A percentile compares a stretch with the other conserved stretches of the same genome.
phyloP scores from a whole-genome alignment of 2,329 filamentous ascomycete genomes.

The Colletotrichum zoysiae region DNA sequence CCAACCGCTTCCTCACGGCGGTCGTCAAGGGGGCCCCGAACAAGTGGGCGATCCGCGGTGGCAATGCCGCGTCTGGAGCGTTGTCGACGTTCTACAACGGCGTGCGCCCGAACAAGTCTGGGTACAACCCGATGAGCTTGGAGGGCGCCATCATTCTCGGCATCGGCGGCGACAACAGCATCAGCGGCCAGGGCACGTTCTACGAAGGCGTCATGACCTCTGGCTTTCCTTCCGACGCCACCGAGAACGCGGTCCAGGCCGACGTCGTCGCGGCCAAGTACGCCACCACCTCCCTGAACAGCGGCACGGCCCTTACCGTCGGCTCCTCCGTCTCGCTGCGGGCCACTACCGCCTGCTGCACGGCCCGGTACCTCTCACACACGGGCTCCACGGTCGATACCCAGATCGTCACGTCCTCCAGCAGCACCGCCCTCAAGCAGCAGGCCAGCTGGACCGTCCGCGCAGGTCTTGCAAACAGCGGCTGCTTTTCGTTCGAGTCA shows the following conservation, averaged over 20 bases:
- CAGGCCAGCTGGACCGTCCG: slow-evolving; percentile 67
- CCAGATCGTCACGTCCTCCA: slow-evolving; percentile 66
- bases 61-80: slow-evolving; percentile 64
- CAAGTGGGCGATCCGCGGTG: slow-evolving; percentile 71
- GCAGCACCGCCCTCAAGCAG: slow-evolving; percentile 61
- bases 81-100: slow-evolving; percentile 72
- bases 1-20: slow-evolving; percentile 68
- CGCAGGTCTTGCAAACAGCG: slow-evolving; percentile 67
- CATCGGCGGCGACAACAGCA: slow-evolving; percentile 77
- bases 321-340: slow-evolving; percentile 66
- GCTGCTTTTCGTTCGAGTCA: slow-evolving; percentile 72
- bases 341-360: slow-evolving; percentile 67
- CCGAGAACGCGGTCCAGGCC: slow-evolving; percentile 69
- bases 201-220: slow-evolving; percentile 75
- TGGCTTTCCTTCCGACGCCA: slow-evolving; percentile 70
- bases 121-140: slow-evolving; percentile 74
- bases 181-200: slow-evolving; percentile 70
- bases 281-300: slow-evolving; percentile 59
- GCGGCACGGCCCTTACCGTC: slow-evolving; percentile 59
- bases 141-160: slow-evolving; percentile 77
- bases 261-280: slow-evolving; percentile 72
- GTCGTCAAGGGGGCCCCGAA: slow-evolving; percentile 68
- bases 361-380: slow-evolving; percentile 67
- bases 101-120: slow-evolving; percentile 61
- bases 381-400: slow-evolving; percentile 63